These are phyloP conservation scores for Emericellopsis terricola DNA, from an alignment of 495 filamentous ascomycete species.

Conservation along the genomic window DNA sequence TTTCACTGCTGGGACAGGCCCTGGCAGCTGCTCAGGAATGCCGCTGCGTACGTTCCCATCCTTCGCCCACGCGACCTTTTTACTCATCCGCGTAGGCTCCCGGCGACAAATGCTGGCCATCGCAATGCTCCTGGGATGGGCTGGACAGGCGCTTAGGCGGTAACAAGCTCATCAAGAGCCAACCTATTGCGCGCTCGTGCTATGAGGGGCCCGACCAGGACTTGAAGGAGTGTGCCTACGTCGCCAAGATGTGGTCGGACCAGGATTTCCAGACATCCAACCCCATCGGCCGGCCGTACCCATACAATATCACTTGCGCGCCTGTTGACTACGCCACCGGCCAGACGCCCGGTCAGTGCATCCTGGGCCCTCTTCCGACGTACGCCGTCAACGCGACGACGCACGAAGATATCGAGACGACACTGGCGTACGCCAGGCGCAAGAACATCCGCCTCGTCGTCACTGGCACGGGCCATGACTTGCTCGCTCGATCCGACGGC, in stretches of 20 bases:
- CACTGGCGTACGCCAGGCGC: slow-evolving; percentile 45
- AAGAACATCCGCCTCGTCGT: slow-evolving; percentile 38
- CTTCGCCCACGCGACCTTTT: too few species aligned
- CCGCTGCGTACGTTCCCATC: too few species aligned
- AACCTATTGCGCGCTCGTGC: slow-evolving; percentile 12
- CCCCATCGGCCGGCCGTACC: slow-evolving; percentile 13
- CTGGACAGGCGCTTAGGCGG: neutral
- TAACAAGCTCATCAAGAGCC: slow-evolving; percentile 10
- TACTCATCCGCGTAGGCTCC: too few species aligned
- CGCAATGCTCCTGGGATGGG: neutral
- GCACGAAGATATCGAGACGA: slow-evolving; percentile 35
- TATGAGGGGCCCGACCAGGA: slow-evolving; percentile 29
- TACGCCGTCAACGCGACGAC: slow-evolving; percentile 41
- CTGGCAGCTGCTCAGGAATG: too few species aligned
- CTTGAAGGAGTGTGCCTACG: slow-evolving; percentile 18
- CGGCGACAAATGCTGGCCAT: neutral
- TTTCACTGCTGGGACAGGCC: too few species aligned
- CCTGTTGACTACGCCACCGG: slow-evolving; percentile 17
- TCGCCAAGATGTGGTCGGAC: slow-evolving; percentile 7
- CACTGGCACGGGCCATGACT: slow-evolving; percentile 53
- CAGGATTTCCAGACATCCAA: slow-evolving; percentile 17
- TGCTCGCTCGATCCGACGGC: slow-evolving; percentile 29
- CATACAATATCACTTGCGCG: slow-evolving; percentile 13
- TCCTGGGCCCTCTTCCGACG: slow-evolving; percentile 34
- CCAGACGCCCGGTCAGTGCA: slow-evolving; percentile 21